Conservation (phyloP, 495 filamentous ascomycete genomes). For the Penicillium nucicola region DNA sequence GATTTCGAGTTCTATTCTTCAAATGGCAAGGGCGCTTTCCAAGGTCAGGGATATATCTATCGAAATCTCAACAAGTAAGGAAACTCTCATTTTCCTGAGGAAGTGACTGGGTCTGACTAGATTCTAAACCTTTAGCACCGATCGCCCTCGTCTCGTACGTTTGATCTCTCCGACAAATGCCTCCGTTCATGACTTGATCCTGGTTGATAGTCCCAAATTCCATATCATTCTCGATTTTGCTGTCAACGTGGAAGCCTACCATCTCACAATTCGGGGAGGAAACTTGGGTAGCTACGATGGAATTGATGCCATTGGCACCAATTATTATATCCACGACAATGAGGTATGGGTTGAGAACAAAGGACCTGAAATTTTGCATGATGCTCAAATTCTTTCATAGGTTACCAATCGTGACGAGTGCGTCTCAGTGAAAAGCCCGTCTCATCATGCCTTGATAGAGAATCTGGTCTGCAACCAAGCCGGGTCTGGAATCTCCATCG, state of each 20-base stretch:
- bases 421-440: constrained; percentile 41
- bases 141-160: constrained; percentile 28
- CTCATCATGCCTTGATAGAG: constrained; percentile 44
- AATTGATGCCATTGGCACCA: constrained; percentile 40
- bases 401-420: constrained; percentile 49
- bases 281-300: constrained; percentile 45
- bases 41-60: constrained; percentile 44
- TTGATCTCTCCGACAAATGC: constrained; percentile 34
- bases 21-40: constrained; percentile 41
- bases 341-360: constrained; percentile 17
- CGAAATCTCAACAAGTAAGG: constrained; percentile 24
- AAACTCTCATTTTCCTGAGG: neutral
- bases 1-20: constrained; percentile 46
- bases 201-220: constrained; percentile 45
- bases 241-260: constrained; percentile 41
- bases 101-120: neutral
- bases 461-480: constrained; percentile 50
- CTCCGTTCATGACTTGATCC: constrained; percentile 41
- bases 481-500: constrained; percentile 43
- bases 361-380: neutral
- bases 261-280: constrained; percentile 41
- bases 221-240: constrained; percentile 41
- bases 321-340: constrained; percentile 45
- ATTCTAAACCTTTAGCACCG: constrained; percentile 15
- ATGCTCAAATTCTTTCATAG: neutral